These are phyloP conservation scores for Sporobolomyces roseus DNA, from an alignment of 768 basidiomycete species.

Conservation along the genomic window DNA sequence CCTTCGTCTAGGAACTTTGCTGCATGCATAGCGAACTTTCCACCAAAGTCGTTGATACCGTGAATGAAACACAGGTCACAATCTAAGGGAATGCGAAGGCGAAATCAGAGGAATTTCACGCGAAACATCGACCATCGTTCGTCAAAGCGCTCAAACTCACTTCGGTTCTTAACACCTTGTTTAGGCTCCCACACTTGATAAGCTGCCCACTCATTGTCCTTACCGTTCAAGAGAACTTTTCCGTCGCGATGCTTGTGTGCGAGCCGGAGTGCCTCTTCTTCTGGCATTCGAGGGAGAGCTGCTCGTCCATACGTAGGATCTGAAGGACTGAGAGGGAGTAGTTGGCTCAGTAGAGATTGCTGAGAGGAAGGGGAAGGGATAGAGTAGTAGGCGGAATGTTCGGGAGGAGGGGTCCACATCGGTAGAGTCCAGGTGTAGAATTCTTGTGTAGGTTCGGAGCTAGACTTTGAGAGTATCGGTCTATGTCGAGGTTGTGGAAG, in stretches of 20 bases:
- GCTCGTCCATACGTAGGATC: conserved; percentile 39
- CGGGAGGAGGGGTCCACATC: conserved; percentile 7
- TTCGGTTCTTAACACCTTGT: not conserved
- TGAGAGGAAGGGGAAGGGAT: conserved; percentile 10
- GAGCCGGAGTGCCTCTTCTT: conserved; percentile 20
- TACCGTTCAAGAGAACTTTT: conserved; percentile 2
- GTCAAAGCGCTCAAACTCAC: not conserved
- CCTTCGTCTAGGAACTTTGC: conserved; percentile 39
- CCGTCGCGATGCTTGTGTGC: conserved; percentile 26
- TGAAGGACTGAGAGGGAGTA: not conserved
- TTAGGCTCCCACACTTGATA: conserved; percentile 43
- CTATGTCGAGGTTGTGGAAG: not conserved
- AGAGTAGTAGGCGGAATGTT: conserved; percentile 17
- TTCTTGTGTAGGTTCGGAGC: no score
- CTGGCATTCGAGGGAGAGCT: conserved; percentile 21
- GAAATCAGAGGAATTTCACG: not conserved
- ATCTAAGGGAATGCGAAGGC: conserved; percentile 1
- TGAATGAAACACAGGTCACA: conserved; percentile 41
- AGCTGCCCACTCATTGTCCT: conserved; percentile 29
- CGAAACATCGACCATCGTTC: not conserved
- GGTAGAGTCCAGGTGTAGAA: conserved; percentile 23
- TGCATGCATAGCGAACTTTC: conserved; percentile 42
- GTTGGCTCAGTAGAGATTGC: conserved; percentile 8
- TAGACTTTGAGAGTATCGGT: no score
- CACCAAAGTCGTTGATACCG: conserved; percentile 42